A percentile compares a stretch with the other conserved stretches of the same genome.
Conservation (phyloP, 1,284 basidiomycete species). For the Phylloporus sp. region DNA sequence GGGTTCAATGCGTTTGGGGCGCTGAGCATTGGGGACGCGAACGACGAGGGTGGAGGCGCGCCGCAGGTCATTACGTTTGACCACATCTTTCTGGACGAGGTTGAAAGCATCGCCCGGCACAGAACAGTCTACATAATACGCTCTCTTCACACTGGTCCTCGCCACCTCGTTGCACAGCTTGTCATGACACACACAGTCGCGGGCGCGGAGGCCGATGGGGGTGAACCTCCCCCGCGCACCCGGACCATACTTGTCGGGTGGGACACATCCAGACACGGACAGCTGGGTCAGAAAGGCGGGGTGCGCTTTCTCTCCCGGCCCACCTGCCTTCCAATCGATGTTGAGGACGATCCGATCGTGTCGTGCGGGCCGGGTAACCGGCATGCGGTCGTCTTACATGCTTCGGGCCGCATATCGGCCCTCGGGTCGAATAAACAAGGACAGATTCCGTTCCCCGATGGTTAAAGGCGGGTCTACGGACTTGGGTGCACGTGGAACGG, state of each 20-base stretch:
- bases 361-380: slow-evolving; percentile 65
- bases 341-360: slow-evolving; percentile 36
- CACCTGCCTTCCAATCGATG: slow-evolving; percentile 26
- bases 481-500: slow-evolving; percentile 84
- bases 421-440: slow-evolving; percentile 74
- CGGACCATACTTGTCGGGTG: slow-evolving; percentile 67
- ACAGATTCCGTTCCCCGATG: slow-evolving; percentile 58
- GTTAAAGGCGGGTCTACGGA: slow-evolving; percentile 30
- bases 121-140: slow-evolving; percentile 39
- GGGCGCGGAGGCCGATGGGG: not conserved
- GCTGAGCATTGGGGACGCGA: slow-evolving; percentile 55
- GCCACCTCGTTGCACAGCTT: slow-evolving; percentile 66
- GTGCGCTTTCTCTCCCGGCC: slow-evolving; percentile 24
- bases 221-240: not conserved
- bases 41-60: slow-evolving; percentile 4
- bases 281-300: slow-evolving; percentile 53
- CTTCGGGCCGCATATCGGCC: slow-evolving; percentile 50
- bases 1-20: slow-evolving; percentile 86
- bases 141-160: slow-evolving; percentile 66
- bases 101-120: slow-evolving; percentile 14
- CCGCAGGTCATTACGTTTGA: slow-evolving; percentile 51
- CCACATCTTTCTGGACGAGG: slow-evolving; percentile 38
- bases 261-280: slow-evolving; percentile 84
- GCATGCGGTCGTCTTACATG: slow-evolving; percentile 65
- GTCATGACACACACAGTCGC: not conserved